Evolutionary conservation across 2,329 filamentous ascomycete species (phyloP).

Genomic region (Knoxdaviesia capensis): DNA sequence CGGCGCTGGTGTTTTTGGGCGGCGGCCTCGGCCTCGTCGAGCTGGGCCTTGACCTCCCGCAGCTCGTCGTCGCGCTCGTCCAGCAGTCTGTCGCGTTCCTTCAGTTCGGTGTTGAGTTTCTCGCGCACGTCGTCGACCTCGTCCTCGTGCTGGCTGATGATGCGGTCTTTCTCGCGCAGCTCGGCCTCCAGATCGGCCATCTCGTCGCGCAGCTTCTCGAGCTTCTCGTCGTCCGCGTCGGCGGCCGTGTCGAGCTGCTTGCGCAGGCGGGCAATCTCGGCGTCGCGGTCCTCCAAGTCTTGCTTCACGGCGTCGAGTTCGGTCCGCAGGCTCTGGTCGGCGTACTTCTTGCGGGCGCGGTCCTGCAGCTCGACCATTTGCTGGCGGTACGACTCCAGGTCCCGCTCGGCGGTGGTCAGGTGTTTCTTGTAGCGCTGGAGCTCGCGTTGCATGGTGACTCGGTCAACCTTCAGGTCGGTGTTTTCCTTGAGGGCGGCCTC

Average conservation of each 20-base stretch:
- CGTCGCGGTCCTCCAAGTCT: slow-evolving; percentile 34
- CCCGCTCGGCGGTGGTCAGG: slow-evolving; percentile 61
- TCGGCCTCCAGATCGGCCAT: slow-evolving; percentile 60
- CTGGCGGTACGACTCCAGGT: slow-evolving; percentile 64
- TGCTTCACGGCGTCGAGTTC: slow-evolving; percentile 38
- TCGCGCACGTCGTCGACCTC: slow-evolving; percentile 48
- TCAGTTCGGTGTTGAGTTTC: slow-evolving; percentile 22
- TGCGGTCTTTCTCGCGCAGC: slow-evolving; percentile 53
- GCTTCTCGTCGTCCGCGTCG: slow-evolving; percentile 12
- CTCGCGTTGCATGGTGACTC: slow-evolving; percentile 75
- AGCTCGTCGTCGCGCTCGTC: slow-evolving; percentile 3
- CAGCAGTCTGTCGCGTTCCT: slow-evolving; percentile 1
- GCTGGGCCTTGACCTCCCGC: slow-evolving; percentile 20
- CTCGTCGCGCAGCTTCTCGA: slow-evolving; percentile 51
- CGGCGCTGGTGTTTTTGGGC: slow-evolving; percentile 33
- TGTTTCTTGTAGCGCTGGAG: slow-evolving; percentile 73
- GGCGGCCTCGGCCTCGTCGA: slow-evolving; percentile 31
- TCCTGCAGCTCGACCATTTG: slow-evolving; percentile 72
- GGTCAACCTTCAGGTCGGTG: slow-evolving; percentile 85
- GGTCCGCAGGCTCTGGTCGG: slow-evolving; percentile 45
- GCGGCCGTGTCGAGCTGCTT: slow-evolving; percentile 30
- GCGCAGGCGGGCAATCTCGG: slow-evolving; percentile 39
- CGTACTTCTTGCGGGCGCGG: slow-evolving; percentile 55
- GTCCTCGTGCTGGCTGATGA: slow-evolving; percentile 55
- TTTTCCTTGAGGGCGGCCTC: slow-evolving; percentile 83